phyloP scores from a whole-genome alignment of 768 basidiomycete species.

The Mycena latifolia region DNA sequence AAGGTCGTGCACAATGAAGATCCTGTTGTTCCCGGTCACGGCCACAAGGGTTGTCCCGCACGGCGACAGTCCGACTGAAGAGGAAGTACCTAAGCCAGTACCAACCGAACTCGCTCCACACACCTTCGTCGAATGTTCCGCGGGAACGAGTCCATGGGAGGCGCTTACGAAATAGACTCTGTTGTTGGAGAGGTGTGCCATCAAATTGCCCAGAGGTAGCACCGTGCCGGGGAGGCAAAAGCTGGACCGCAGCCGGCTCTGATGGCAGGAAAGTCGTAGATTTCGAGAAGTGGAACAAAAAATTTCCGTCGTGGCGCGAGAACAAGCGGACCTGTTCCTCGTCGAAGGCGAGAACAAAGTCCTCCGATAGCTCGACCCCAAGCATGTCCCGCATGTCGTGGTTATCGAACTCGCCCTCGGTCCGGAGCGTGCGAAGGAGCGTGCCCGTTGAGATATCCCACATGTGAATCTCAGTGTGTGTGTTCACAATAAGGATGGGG shows the following conservation, averaged over 20 bases:
- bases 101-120: background rate
- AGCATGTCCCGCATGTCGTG: background rate
- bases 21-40: conserved; percentile 5
- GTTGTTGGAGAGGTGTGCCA: background rate
- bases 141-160: conserved; percentile 1
- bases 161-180: conserved; percentile 4
- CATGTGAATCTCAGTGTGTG: too few relatives aligned
- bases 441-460: too few relatives aligned
- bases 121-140: conserved; percentile 1
- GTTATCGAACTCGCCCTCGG: too few relatives aligned
- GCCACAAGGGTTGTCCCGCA: conserved; percentile 14
- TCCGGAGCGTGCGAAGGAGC: too few relatives aligned
- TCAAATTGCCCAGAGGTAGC: background rate
- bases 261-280: background rate
- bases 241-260: background rate
- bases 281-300: conserved; percentile 16
- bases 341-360: conserved; percentile 5
- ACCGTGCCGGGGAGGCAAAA: background rate
- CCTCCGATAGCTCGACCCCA: background rate
- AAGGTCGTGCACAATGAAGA: conserved; percentile 1
- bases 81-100: background rate
- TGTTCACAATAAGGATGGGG: too few relatives aligned
- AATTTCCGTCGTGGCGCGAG: conserved; percentile 20
- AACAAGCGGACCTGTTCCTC: background rate
- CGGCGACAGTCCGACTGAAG: conserved; percentile 7